Conservation (phyloP, 352 stramenopile genomes). For the Phytophthora cactorum region DNA sequence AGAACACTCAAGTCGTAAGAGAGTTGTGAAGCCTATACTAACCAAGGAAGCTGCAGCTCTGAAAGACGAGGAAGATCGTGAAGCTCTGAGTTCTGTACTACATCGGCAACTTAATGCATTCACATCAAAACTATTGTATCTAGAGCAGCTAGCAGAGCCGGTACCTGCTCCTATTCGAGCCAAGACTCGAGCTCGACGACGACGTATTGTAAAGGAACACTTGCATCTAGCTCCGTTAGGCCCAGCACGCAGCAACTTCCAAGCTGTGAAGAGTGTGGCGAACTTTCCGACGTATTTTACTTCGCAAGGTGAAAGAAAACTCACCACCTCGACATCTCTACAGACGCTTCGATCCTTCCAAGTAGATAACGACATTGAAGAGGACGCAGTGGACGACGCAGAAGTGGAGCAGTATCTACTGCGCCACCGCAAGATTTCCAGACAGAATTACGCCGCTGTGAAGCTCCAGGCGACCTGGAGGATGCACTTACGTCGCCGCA, state of each 20-base stretch:
- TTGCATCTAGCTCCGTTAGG: constrained; percentile 20
- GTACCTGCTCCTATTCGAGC: background rate
- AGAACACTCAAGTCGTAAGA: constrained; percentile 7
- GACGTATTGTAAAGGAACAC: constrained; percentile 27
- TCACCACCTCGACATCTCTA: constrained; percentile 22
- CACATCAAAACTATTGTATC: constrained; percentile 40
- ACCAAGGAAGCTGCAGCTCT: constrained; percentile 23
- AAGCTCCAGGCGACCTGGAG: constrained; percentile 66
- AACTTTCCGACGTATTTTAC: constrained; percentile 4
- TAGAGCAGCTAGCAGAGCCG: constrained; percentile 30
- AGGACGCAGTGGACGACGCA: constrained; percentile 32
- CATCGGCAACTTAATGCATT: constrained; percentile 35
- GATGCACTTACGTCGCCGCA: constrained; percentile 46
- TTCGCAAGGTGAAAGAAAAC: constrained; percentile 5
- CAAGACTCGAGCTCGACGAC: constrained; percentile 26
- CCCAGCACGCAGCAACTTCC: constrained; percentile 12
- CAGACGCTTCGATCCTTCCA: constrained; percentile 9
- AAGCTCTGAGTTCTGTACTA: constrained; percentile 17
- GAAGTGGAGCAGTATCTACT: constrained; percentile 29
- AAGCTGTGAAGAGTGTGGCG: constrained; percentile 16
- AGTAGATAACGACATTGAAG: constrained; percentile 14
- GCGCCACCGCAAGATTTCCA: constrained; percentile 23
- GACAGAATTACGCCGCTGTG: constrained; percentile 32
- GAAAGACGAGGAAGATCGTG: constrained; percentile 33
- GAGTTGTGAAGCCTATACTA: constrained; percentile 15